Evolutionary conservation across 2,329 filamentous ascomycete species (phyloP).

Genomic region (Coniella lustricola): DNA sequence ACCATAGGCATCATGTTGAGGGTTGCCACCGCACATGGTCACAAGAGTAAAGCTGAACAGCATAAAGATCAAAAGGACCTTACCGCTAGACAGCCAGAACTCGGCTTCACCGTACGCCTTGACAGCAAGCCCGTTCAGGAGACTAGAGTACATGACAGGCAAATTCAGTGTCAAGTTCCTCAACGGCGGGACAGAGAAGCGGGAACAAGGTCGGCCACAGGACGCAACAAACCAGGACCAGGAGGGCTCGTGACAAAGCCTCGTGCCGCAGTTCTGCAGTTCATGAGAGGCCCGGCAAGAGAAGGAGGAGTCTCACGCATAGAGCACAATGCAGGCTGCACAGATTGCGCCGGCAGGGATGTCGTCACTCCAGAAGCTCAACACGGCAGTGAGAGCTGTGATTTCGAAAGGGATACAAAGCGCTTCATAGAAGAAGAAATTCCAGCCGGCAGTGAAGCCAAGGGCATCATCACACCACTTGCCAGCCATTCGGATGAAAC

Average conservation of each 20-base stretch:
- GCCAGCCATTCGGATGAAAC: constrained; percentile 58
- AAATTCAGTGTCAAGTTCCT: constrained; percentile 19
- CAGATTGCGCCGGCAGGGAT: constrained; percentile 46
- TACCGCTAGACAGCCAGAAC: constrained; percentile 59
- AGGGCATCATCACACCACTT: constrained; percentile 60
- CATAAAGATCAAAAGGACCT: constrained; percentile 59
- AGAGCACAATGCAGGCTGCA: constrained; percentile 45
- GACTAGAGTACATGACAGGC: constrained; percentile 26
- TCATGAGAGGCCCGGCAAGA: no score
- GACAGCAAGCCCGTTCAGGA: constrained; percentile 59
- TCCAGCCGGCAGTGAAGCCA: constrained; percentile 47
- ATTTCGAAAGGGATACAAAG: constrained; percentile 36
- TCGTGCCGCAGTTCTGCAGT: no score
- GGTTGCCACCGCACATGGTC: constrained; percentile 73
- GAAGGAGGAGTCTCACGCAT: constrained; percentile 39
- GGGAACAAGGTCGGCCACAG: not conserved
- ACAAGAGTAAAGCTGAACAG: constrained; percentile 72
- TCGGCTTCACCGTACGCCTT: constrained; percentile 64
- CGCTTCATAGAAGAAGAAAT: constrained; percentile 36
- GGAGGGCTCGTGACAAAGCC: no score
- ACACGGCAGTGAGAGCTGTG: constrained; percentile 32
- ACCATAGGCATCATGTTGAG: constrained; percentile 58
- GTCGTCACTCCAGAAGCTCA: constrained; percentile 39
- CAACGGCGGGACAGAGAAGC: not conserved
- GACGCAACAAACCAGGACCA: no score